Conservation (phyloP, 2,329 filamentous ascomycete species). For the Xylariaceae sp. region DNA sequence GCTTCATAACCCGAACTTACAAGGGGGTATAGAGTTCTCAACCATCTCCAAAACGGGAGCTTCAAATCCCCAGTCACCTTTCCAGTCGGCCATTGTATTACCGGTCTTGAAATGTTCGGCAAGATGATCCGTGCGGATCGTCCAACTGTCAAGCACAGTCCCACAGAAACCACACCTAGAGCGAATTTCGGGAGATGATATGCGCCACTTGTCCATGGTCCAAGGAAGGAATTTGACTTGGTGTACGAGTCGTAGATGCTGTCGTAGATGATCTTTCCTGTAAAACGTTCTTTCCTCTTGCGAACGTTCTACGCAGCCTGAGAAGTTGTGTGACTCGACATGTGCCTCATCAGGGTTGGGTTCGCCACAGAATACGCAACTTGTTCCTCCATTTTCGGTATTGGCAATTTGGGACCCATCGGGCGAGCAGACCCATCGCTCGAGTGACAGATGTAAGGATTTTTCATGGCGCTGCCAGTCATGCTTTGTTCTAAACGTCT, state of each 20-base stretch:
- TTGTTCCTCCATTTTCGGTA: conserved; percentile 55
- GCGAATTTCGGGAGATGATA: conserved; percentile 57
- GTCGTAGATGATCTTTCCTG: conserved; percentile 64
- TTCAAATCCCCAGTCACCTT: conserved; percentile 69
- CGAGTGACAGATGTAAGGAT: conserved; percentile 62
- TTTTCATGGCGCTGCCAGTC: conserved; percentile 72
- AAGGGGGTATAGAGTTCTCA: conserved; percentile 65
- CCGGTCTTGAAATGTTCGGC: conserved; percentile 68
- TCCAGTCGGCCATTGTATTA: conserved; percentile 66
- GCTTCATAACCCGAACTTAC: conserved; percentile 43
- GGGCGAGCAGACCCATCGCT: conserved; percentile 63
- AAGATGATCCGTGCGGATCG: conserved; percentile 58
- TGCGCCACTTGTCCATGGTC: conserved; percentile 66
- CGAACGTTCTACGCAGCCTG: conserved; percentile 64
- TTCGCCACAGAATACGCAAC: conserved; percentile 60
- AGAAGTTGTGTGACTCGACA: conserved; percentile 58
- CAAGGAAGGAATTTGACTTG: conserved; percentile 58
- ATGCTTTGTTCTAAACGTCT: conserved; percentile 66
- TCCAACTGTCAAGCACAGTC: conserved; percentile 61
- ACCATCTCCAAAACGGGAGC: conserved; percentile 59
- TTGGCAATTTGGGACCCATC: conserved; percentile 55
- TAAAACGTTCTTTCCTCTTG: conserved; percentile 63
- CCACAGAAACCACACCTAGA: conserved; percentile 67
- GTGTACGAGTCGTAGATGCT: conserved; percentile 63
- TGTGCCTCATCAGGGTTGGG: conserved; percentile 54